Evolutionary conservation across 2,329 filamentous ascomycete species (phyloP).

Genomic region (Plectosphaerella plurivora): DNA sequence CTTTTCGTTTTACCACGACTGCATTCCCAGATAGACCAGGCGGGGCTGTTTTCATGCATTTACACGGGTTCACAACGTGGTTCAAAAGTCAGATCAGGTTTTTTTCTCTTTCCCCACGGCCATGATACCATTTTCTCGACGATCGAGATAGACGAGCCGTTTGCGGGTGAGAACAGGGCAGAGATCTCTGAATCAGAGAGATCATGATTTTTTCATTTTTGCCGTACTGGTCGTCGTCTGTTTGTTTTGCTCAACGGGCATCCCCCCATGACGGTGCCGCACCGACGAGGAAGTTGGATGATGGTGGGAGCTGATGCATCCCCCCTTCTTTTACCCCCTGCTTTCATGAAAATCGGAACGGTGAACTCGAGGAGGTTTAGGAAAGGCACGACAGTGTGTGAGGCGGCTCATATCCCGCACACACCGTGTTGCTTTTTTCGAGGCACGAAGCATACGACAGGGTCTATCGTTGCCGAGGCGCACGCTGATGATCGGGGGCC

Average conservation of each 20-base stretch:
- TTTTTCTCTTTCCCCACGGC: slow-evolving; percentile 24
- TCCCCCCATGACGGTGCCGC: too few species aligned
- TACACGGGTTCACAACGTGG: slow-evolving; percentile 39
- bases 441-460: too few species aligned
- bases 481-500: too few species aligned
- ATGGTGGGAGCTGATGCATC: neutral
- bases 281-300: neutral
- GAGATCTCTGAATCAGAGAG: slow-evolving; percentile 25
- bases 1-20: slow-evolving; percentile 25
- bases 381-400: too few species aligned
- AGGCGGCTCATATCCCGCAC: too few species aligned
- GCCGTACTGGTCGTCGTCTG: too few species aligned
- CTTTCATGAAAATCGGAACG: too few species aligned
- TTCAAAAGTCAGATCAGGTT: slow-evolving; percentile 40
- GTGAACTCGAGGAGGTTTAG: too few species aligned
- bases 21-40: slow-evolving; percentile 50
- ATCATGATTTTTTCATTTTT: neutral
- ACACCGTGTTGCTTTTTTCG: too few species aligned
- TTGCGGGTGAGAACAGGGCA: slow-evolving; percentile 19
- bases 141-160: slow-evolving; percentile 35
- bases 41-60: slow-evolving; percentile 42
- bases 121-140: slow-evolving; percentile 42
- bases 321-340: too few species aligned
- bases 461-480: too few species aligned
- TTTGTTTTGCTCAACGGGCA: too few species aligned